Percentiles rank a stretch among this genome's conserved stretches.
These are phyloP conservation scores for Hura crepitans DNA, from an alignment of 441 rosid species.

Conservation along the genomic window DNA sequence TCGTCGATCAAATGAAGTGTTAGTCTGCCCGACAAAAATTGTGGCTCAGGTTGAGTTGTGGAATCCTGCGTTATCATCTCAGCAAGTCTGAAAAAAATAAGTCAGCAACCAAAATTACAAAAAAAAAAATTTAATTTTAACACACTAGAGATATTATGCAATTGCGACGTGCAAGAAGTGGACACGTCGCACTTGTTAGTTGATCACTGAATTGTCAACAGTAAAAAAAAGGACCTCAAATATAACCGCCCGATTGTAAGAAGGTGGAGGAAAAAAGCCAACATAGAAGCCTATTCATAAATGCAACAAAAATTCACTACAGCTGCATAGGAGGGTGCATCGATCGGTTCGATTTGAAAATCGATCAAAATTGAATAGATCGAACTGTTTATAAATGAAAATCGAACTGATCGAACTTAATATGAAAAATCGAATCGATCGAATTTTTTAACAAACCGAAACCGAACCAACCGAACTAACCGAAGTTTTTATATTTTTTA, in stretches of 20 bases:
- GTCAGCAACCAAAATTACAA: neutral
- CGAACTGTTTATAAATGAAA: no score
- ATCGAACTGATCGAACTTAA: no score
- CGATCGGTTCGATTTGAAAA: no score
- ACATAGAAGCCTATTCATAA: conserved; percentile 4
- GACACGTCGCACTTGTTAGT: neutral
- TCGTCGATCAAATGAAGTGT: no score
- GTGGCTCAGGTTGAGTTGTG: conserved; percentile 10
- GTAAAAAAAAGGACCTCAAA: neutral
- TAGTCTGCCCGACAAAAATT: conserved; percentile 12
- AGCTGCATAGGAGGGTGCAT: no score
- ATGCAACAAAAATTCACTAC: conserved; percentile 19
- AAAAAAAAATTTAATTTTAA: neutral
- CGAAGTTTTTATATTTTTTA: no score
- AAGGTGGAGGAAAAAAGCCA: no score
- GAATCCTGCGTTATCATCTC: neutral
- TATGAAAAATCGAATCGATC: no score
- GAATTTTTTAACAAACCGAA: no score
- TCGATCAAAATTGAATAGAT: no score
- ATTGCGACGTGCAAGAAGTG: neutral
- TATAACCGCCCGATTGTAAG: neutral
- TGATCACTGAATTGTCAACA: neutral
- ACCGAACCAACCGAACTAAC: no score
- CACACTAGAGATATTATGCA: neutral
- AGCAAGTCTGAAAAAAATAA: neutral